phyloP scores from a whole-genome alignment of 495 filamentous ascomycete species.

The Peziza echinospora region DNA sequence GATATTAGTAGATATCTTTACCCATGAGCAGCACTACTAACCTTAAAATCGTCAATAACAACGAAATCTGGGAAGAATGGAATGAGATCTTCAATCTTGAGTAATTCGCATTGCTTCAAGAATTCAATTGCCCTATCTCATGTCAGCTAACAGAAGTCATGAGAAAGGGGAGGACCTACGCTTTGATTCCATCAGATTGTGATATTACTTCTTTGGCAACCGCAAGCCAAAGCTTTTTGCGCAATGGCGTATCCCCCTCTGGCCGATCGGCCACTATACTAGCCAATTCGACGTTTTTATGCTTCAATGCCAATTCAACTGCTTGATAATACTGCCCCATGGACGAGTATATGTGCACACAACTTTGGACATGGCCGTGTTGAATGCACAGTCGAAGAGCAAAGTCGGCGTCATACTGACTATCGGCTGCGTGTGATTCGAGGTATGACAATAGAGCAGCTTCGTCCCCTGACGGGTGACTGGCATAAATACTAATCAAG shows the following conservation, averaged over 20 bases:
- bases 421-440: slow-evolving; percentile 42
- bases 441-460: slow-evolving; percentile 70
- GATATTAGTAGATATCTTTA: neutral
- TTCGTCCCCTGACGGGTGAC: slow-evolving; percentile 60
- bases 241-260: slow-evolving; percentile 49
- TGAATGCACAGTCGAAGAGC: slow-evolving; percentile 88
- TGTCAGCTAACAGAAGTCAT: neutral
- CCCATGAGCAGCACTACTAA: neutral
- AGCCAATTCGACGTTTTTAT: slow-evolving; percentile 74
- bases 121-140: slow-evolving; percentile 54
- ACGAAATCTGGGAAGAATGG: slow-evolving; percentile 98
- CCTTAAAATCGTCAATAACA: slow-evolving; percentile 95
- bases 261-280: slow-evolving; percentile 76
- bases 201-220: slow-evolving; percentile 83
- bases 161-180: slow-evolving; percentile 14
- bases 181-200: slow-evolving; percentile 68
- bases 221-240: slow-evolving; percentile 86
- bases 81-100: slow-evolving; percentile 89
- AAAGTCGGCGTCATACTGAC: slow-evolving; percentile 90
- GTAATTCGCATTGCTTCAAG: slow-evolving; percentile 67
- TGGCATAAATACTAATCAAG: slow-evolving; percentile 85
- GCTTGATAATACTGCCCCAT: slow-evolving; percentile 88
- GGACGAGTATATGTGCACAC: slow-evolving; percentile 84
- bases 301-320: slow-evolving; percentile 72
- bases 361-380: slow-evolving; percentile 72